Base-by-base conservation (phyloP, 352 stramenopile genomes). In the Phytophthora sp. region DNA sequence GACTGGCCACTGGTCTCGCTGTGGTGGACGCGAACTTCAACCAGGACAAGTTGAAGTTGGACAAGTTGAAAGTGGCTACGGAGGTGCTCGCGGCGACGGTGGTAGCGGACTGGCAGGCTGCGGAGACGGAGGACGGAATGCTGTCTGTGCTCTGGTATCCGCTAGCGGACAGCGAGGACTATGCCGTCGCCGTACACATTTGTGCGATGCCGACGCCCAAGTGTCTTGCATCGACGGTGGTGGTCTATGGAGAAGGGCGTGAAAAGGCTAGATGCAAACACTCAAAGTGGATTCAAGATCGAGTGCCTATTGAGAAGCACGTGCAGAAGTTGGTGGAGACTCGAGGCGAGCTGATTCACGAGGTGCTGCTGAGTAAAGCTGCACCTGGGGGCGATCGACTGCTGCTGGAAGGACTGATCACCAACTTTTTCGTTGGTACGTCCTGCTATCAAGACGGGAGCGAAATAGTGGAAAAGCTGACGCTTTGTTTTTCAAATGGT, bases 341-440 rank as follows among this genome's bases (percentile, higher is more conserved):
- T 9, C 42, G 68, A 17, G 59, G 55, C 0, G 35, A 64, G 4
- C 46, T 63, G 6, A 76, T 92, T 38, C 70, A 89, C 13, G 86
- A 95, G 34, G 82, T 82, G 5, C 41, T 93, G 5, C 64, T 95
- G 42, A 82, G 78, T 39, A 45, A 50, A 18, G 12, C 23, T 6
- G 62, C 35, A 6, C 32, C 21, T 10, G 58, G 51, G 41, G 37
- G 34, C 11, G 74, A 87, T 26, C 52, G 31, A 13, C 38, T 75
- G 38, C 64, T 95, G 27, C 67, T 92, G 28, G 86, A 95, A 77
- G 86, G 86, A 11, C 62, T 92, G 18, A 82, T 89, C 44, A 88
- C 80, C 48, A 95, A 95, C 54, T 87, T 95, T 27, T 95, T 89
- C 42, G 77, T 91, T 42, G 65, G 84, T 93, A 59, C 20, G 74